These are phyloP conservation scores for Fraxinus nigra DNA, from an alignment of 305 asterid species.

Conservation along the genomic window DNA sequence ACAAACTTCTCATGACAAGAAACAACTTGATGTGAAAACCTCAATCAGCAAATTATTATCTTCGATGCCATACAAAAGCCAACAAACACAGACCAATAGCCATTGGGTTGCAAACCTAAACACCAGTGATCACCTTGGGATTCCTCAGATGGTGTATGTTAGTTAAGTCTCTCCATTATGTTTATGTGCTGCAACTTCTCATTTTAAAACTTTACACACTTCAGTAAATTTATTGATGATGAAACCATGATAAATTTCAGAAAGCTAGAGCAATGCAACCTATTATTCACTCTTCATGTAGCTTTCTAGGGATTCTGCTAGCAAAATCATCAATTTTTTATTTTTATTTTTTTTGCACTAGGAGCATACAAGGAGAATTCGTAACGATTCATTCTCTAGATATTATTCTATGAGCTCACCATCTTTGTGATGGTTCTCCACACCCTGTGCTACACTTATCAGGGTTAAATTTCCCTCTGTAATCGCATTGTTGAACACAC, in stretches of 20 bases:
- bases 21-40: not conserved
- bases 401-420: conserved; percentile 39
- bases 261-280: not conserved
- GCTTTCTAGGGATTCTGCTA: not conserved
- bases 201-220: not conserved
- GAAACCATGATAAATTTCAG: not conserved
- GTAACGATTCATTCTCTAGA: not conserved
- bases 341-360: not conserved
- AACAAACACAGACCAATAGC: not conserved
- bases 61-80: not conserved
- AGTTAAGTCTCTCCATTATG: not conserved
- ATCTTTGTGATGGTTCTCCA: conserved; percentile 85
- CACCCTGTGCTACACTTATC: conserved; percentile 83
- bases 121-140: not conserved
- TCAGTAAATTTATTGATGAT: not conserved
- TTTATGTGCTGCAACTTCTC: not conserved
- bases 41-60: not conserved
- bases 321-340: not conserved
- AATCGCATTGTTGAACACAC: conserved; percentile 67
- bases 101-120: not conserved
- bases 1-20: not conserved
- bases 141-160: not conserved
- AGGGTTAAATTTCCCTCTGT: conserved; percentile 80
- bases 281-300: not conserved
- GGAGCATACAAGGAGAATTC: not conserved